Percentiles rank a stretch among this genome's conserved stretches.
Conservation (phyloP, 257 asterid species). For the Rauvolfia tetraphylla region DNA sequence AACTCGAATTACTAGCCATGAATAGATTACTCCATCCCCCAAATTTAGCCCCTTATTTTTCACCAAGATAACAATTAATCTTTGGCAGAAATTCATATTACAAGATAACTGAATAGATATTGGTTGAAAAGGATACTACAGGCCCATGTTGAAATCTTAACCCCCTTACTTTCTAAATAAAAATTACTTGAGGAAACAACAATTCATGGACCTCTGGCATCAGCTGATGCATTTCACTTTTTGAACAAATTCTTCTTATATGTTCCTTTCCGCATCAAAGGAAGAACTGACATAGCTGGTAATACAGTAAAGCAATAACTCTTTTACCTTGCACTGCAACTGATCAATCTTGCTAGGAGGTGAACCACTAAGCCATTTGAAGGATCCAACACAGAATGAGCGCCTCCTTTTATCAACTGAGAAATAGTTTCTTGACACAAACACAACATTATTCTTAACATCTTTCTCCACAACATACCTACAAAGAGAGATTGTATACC, state of each 20-base stretch:
- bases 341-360: conserved; percentile 42
- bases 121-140: not conserved
- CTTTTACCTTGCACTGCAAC: conserved; percentile 84
- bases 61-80: not conserved
- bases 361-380: conserved; percentile 71
- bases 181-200: not conserved
- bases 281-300: not conserved
- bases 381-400: conserved; percentile 77
- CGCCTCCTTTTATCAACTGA: conserved; percentile 86
- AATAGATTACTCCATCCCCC: not conserved
- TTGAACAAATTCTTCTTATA: not conserved
- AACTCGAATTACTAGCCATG: not conserved
- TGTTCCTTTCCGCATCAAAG: not conserved
- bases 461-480: conserved; percentile 99
- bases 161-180: no score
- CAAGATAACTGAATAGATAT: no score
- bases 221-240: not conserved
- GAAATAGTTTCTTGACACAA: conserved; percentile 86
- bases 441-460: conserved; percentile 67
- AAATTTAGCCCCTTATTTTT: not conserved
- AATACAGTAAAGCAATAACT: conserved; percentile 2
- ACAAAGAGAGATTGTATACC: conserved; percentile 1
- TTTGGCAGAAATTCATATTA: not conserved
- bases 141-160: not conserved
- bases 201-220: not conserved